These are phyloP conservation scores for Sporothrix brunneoviolacea DNA, from an alignment of 2,329 filamentous ascomycete genomes.

Conservation along the genomic window DNA sequence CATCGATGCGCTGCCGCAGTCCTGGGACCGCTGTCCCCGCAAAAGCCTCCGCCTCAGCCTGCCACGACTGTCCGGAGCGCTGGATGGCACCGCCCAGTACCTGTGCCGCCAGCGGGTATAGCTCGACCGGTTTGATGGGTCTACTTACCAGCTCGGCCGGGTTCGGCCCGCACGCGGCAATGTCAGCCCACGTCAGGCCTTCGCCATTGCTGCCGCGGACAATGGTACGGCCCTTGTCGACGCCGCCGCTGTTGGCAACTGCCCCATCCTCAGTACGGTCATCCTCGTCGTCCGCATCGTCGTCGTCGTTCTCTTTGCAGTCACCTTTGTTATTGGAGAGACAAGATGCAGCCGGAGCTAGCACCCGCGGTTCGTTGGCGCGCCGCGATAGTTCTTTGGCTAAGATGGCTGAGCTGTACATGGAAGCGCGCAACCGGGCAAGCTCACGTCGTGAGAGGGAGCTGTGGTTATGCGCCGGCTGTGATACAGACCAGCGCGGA, in stretches of 20 bases:
- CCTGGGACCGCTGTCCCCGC: constrained; percentile 47
- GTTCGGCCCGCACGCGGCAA: constrained; percentile 36
- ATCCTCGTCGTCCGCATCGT: constrained; percentile 16
- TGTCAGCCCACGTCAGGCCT: constrained; percentile 34
- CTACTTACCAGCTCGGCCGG: constrained; percentile 26
- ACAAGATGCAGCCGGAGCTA: constrained; percentile 27
- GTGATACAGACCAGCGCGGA: constrained; percentile 22
- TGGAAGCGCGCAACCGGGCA: constrained; percentile 66
- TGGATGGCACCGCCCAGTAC: constrained; percentile 43
- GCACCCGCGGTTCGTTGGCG: constrained; percentile 43
- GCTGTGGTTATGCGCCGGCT: constrained; percentile 5
- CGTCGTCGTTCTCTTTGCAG: constrained; percentile 23
- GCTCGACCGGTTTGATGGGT: constrained; percentile 34
- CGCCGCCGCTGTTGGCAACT: not conserved
- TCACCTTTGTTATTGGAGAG: constrained; percentile 5
- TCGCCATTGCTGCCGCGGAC: constrained; percentile 11
- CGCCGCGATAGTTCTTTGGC: constrained; percentile 71
- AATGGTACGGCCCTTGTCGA: not conserved
- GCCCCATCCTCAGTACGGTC: not conserved
- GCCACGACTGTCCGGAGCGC: constrained; percentile 48
- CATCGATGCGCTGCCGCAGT: constrained; percentile 43
- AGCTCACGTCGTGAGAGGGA: constrained; percentile 56
- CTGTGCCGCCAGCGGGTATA: constrained; percentile 47
- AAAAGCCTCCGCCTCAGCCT: constrained; percentile 53
- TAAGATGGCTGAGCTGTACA: constrained; percentile 83